Evolutionary conservation across 352 stramenopile genomes (phyloP), one percentile per base, ranked within the genome.

Genomic region (Pythium sp.): DNA sequence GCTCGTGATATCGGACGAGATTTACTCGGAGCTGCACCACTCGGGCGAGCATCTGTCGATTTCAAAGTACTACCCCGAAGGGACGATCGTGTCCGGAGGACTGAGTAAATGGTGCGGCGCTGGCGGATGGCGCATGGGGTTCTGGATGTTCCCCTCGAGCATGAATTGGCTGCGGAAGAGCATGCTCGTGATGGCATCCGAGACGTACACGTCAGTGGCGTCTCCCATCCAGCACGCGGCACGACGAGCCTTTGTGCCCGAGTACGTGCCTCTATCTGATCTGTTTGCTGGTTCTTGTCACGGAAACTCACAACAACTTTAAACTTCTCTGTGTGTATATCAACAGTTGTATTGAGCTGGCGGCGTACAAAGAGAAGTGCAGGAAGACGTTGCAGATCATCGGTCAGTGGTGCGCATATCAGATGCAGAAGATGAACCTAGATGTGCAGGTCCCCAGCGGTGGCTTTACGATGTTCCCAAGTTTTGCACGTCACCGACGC

Each of bases 101-200:
- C 72, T 96, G 46, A 95, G 86, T 67, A 96, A 96, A 63, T 96
- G 89, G 89, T 95, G 87, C 41, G 89, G 89, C 4, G 89, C 89
- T 51, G 89, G 89, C 34, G 89, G 89, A 2, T 96, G 89, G 89
- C 86, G 89, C 41, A 92, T 96, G 78, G 89, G 89, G 6, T 95
- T 95, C 65, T 96, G 88, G 86, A 70, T 95, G 3, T 96, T 96
- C 57, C 87, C 87, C 3, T 76, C 77, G 20, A 87, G 73, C 36
- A 80, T 96, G 80, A 70, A 69, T 62, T 96, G 89, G 89, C 72
- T 96, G 20, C 86, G 87, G 28, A 89, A 87, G 65, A 92, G 79
- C 54, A 96, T 96, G 89, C 77, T 95, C 22, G 87, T 94, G 43
- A 95, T 95, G 86, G 89, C 89, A 2, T 95, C 87, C 5, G 88